A percentile compares a stretch with the other conserved stretches of the same genome.
These are phyloP conservation scores for Solanum microdontum DNA, from an alignment of 257 asterid species.

Conservation along the genomic window DNA sequence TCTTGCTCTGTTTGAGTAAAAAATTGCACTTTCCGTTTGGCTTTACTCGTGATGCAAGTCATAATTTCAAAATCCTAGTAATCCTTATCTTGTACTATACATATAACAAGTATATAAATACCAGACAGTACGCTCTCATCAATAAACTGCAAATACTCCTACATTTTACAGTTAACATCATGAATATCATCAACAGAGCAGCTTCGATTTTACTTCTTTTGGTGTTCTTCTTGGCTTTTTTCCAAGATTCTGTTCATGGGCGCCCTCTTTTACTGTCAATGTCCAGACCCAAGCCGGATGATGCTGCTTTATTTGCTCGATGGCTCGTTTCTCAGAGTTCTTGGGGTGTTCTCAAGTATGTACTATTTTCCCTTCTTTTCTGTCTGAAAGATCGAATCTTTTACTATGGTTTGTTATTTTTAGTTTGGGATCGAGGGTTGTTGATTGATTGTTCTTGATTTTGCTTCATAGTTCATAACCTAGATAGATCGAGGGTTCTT, in stretches of 20 bases:
- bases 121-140: background rate
- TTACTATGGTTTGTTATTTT: background rate
- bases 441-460: background rate
- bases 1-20: background rate
- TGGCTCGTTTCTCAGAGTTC: conserved; percentile 80
- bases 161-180: background rate
- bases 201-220: background rate
- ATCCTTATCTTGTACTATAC: background rate
- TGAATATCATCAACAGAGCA: conserved; percentile 5
- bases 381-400: background rate
- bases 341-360: conserved; percentile 82
- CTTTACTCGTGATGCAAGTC: background rate
- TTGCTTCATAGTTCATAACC: background rate
- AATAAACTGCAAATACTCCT: background rate
- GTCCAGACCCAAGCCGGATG: conserved; percentile 47
- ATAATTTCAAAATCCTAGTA: background rate
- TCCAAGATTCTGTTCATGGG: conserved; percentile 29
- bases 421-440: background rate
- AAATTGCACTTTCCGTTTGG: background rate
- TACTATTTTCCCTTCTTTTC: background rate
- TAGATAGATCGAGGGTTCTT: background rate
- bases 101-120: background rate
- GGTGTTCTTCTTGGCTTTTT: conserved; percentile 13
- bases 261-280: conserved; percentile 31
- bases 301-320: conserved; percentile 66